Conservation (phyloP, 768 basidiomycete genomes). For the Boletus subparvulus region DNA sequence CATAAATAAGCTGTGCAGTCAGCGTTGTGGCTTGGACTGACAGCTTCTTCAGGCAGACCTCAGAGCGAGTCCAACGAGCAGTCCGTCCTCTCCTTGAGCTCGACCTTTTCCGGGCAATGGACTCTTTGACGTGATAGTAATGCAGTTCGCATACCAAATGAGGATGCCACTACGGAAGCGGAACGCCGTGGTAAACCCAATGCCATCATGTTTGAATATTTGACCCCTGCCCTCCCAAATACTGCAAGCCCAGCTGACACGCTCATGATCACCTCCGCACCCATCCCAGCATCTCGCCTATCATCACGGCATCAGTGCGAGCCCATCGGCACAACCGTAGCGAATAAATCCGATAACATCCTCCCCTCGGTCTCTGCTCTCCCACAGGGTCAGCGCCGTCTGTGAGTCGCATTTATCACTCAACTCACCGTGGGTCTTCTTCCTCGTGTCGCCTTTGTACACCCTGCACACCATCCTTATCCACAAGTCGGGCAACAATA, state of each 20-base stretch:
- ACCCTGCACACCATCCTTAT: slow-evolving; percentile 56
- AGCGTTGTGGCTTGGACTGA: too few species aligned
- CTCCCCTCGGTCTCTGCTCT: slow-evolving; percentile 42
- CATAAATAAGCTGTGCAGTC: slow-evolving; percentile 15
- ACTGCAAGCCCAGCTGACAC: slow-evolving; percentile 27
- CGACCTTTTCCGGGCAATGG: background rate
- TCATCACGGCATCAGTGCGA: slow-evolving; percentile 51
- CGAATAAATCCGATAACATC: slow-evolving; percentile 55
- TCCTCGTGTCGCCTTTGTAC: slow-evolving; percentile 30
- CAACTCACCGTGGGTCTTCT: slow-evolving; percentile 50
- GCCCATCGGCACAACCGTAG: slow-evolving; percentile 53
- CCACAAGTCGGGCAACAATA: slow-evolving; percentile 59
- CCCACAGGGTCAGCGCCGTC: slow-evolving; percentile 19
- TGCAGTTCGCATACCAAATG: slow-evolving; percentile 13
- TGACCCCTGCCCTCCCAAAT: slow-evolving; percentile 21
- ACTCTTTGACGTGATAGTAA: background rate
- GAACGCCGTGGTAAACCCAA: slow-evolving; percentile 25
- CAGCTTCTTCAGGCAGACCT: too few species aligned
- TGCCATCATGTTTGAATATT: slow-evolving; percentile 3
- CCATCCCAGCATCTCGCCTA: slow-evolving; percentile 1
- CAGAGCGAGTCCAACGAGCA: background rate
- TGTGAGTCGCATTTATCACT: background rate
- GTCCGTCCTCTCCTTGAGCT: background rate
- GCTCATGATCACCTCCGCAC: background rate
- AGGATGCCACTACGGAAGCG: slow-evolving; percentile 18